Conservation (phyloP, 495 filamentous ascomycete genomes). For the Neurospora intermedia region DNA sequence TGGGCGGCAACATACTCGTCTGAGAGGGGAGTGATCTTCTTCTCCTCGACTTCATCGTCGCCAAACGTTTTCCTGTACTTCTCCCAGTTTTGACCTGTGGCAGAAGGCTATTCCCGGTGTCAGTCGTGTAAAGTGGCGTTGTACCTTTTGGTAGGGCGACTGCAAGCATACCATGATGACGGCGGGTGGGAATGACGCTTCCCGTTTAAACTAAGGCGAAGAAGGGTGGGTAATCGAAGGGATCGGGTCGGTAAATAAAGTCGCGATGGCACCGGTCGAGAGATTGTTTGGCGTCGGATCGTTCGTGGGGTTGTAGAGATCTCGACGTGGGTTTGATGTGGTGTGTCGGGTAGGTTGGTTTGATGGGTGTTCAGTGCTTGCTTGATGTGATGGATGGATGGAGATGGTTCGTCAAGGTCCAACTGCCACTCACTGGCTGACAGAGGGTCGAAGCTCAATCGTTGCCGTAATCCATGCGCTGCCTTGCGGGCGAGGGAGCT, state of each 20-base stretch:
- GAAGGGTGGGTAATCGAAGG: neutral
- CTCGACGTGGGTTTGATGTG: neutral
- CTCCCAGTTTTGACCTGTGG: constrained; percentile 90
- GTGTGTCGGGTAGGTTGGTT: constrained; percentile 5
- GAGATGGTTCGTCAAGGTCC: constrained; percentile 11
- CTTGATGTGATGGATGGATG: constrained; percentile 1
- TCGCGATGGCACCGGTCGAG: neutral
- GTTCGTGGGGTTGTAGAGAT: constrained; percentile 1
- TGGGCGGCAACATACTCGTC: constrained; percentile 63
- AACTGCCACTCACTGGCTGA: neutral
- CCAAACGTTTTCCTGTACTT: constrained; percentile 95
- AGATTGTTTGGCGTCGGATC: constrained; percentile 8
- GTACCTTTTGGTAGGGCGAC: neutral
- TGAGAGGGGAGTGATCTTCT: constrained; percentile 94
- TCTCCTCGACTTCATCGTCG: constrained; percentile 94
- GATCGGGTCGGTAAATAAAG: neutral
- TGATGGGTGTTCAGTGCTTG: constrained; percentile 1
- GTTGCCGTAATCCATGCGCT: constrained; percentile 29
- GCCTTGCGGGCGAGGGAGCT: constrained; percentile 15
- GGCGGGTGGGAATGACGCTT: constrained; percentile 1
- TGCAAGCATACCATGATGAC: constrained; percentile 17
- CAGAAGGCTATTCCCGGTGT: constrained; percentile 54
- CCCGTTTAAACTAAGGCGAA: neutral
- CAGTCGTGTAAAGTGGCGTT: constrained; percentile 1
- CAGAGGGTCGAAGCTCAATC: constrained; percentile 13